Evolutionary conservation across 1,139 yeast species (phyloP).

Genomic region (Kluyveromyces sp.): DNA sequence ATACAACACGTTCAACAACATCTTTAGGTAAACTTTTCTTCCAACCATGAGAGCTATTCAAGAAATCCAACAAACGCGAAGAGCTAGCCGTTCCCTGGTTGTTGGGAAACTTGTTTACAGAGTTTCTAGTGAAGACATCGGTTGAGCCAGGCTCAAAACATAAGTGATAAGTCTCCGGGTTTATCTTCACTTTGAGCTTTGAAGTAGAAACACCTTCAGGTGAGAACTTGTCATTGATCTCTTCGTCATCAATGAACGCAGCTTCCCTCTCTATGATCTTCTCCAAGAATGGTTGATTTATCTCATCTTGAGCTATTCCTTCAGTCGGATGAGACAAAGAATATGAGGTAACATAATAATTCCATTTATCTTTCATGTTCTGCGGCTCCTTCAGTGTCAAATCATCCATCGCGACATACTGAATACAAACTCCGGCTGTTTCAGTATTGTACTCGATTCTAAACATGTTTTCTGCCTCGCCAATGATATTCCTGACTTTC

Average conservation of each 20-base stretch:
- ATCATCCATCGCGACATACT: conserved; percentile 82
- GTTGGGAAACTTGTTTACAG: conserved; percentile 28
- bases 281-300: conserved; percentile 67
- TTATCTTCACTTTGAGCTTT: conserved; percentile 72
- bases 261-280: conserved; percentile 51
- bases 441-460: conserved; percentile 64
- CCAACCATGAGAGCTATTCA: conserved; percentile 24
- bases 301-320: conserved; percentile 80
- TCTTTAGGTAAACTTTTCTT: conserved; percentile 15
- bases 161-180: conserved; percentile 71
- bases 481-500: conserved; percentile 77
- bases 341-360: conserved; percentile 86
- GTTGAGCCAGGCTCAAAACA: conserved; percentile 77
- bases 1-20: conserved; percentile 11
- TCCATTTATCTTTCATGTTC: conserved; percentile 76
- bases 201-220: conserved; percentile 64
- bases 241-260: conserved; percentile 21
- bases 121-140: conserved; percentile 67
- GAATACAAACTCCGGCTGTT: conserved; percentile 55
- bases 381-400: conserved; percentile 74
- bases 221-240: conserved; percentile 19
- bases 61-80: conserved; percentile 19
- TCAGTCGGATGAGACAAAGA: conserved; percentile 96
- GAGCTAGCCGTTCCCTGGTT: conserved; percentile 28
- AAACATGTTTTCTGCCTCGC: conserved; percentile 85